phyloP scores from a whole-genome alignment of 257 asterid genomes.

The Solanum acaule region DNA sequence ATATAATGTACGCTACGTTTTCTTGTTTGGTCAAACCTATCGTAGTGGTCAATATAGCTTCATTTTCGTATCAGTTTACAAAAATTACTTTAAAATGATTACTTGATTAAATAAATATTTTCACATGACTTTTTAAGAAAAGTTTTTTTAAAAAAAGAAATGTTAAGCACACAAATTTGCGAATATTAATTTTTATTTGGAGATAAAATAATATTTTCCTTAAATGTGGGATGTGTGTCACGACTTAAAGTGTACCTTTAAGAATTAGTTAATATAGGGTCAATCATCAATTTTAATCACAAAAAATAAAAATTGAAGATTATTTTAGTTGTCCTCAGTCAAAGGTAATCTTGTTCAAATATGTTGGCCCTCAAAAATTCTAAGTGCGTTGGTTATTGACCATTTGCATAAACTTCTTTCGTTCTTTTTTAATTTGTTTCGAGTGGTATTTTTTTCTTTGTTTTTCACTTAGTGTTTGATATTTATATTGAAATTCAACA shows the following conservation, averaged over 20 bases:
- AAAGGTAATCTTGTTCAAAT: not conserved
- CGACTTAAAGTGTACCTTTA: not conserved
- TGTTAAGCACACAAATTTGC: not conserved
- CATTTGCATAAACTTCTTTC: not conserved
- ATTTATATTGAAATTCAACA: too few species aligned
- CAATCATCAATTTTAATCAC: not conserved
- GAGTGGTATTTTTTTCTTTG: too few species aligned
- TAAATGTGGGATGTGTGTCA: not conserved
- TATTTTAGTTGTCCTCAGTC: not conserved
- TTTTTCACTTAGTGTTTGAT: too few species aligned
- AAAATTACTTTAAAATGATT: not conserved
- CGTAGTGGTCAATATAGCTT: not conserved
- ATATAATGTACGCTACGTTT: too few species aligned
- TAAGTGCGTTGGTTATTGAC: not conserved
- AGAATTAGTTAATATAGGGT: not conserved
- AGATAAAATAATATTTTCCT: not conserved
- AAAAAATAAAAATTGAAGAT: not conserved
- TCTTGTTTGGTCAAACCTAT: not conserved
- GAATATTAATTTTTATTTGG: not conserved
- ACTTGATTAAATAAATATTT: not conserved
- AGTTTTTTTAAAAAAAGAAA: not conserved
- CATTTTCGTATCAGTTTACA: not conserved
- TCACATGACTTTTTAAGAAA: not conserved
- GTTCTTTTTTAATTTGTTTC: too few species aligned
- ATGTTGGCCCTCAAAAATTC: not conserved